A percentile compares a stretch with the other conserved stretches of the same genome.
Conservation (phyloP, 1,284 basidiomycete genomes). For the Salmacisia buchloeana region DNA sequence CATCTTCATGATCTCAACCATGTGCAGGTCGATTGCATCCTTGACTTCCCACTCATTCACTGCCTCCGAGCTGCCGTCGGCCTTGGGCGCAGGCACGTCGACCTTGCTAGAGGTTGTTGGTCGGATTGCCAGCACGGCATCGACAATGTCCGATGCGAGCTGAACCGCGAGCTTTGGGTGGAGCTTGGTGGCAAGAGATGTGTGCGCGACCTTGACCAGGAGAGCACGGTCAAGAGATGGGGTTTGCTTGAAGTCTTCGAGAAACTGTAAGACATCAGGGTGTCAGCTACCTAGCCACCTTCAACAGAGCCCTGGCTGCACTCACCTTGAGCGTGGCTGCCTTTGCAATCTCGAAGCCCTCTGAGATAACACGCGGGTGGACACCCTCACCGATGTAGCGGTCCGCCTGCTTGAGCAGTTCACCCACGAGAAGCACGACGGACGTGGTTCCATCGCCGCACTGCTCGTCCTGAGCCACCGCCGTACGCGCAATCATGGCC, state of each 20-base stretch:
- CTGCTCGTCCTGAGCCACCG: constrained; percentile 97
- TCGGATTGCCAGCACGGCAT: constrained; percentile 86
- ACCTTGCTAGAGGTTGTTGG: constrained; percentile 30
- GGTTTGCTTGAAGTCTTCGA: constrained; percentile 79
- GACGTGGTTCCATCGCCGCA: constrained; percentile 98
- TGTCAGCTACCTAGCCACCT: not conserved
- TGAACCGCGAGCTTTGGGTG: constrained; percentile 76
- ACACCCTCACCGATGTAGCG: constrained; percentile 97
- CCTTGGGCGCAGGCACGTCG: constrained; percentile 29
- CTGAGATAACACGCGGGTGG: constrained; percentile 89
- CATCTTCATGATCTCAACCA: constrained; percentile 99
- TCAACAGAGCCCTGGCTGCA: constrained; percentile 19
- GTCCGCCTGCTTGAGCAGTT: constrained; percentile 95
- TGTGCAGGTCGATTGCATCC: constrained; percentile 89
- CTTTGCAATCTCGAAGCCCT: constrained; percentile 95
- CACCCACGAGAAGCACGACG: constrained; percentile 93
- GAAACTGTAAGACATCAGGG: constrained; percentile 61
- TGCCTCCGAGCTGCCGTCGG: constrained; percentile 40
- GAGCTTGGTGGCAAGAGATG: constrained; percentile 91
- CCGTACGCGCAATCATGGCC: constrained; percentile 97
- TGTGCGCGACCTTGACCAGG: constrained; percentile 85
- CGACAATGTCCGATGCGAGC: constrained; percentile 86
- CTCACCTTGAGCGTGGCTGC: constrained; percentile 80
- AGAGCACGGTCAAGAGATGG: constrained; percentile 74
- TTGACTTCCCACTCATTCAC: constrained; percentile 42